A percentile compares a stretch with the other conserved stretches of the same genome.
These are phyloP conservation scores for Podospora sp. DNA, from an alignment of 495 filamentous ascomycete genomes.

Conservation along the genomic window DNA sequence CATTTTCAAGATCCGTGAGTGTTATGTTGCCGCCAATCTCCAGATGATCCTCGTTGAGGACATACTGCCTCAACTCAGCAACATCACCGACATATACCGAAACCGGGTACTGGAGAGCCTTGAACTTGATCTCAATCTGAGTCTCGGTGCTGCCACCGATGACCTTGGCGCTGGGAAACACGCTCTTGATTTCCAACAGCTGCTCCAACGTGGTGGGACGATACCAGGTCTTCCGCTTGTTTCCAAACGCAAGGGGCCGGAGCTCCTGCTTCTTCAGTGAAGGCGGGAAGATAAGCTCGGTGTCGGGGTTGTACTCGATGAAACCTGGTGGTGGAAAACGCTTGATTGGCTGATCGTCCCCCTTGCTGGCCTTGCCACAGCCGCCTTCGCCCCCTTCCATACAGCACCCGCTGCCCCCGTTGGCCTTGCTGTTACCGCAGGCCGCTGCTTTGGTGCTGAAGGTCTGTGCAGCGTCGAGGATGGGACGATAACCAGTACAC, in stretches of 20 bases:
- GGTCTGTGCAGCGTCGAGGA: conserved; percentile 86
- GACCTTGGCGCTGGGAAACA: conserved; percentile 84
- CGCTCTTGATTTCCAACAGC: conserved; percentile 85
- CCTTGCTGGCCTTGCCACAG: conserved; percentile 58
- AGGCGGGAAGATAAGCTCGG: conserved; percentile 93
- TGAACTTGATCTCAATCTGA: conserved; percentile 98
- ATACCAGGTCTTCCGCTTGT: conserved; percentile 94
- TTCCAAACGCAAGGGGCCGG: conserved; percentile 83
- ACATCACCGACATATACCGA: conserved; percentile 96
- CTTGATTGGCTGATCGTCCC: conserved; percentile 58
- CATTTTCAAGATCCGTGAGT: conserved; percentile 77
- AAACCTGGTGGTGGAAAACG: conserved; percentile 81
- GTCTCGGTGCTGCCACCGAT: conserved; percentile 97
- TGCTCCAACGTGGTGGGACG: conserved; percentile 85
- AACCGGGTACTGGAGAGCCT: conserved; percentile 83
- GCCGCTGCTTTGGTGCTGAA: conserved; percentile 52
- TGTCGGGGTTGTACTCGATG: conserved; percentile 89
- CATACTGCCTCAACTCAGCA: conserved; percentile 77
- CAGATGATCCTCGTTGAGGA: conserved; percentile 75
- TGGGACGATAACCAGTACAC: conserved; percentile 93
- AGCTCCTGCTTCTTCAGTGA: conserved; percentile 78
- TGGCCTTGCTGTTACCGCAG: conserved; percentile 61
- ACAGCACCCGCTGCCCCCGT: conserved; percentile 70
- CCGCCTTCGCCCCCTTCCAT: conserved; percentile 59
- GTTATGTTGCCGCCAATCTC: conserved; percentile 92